Conservation (phyloP, 73 alveolate genomes). For the Symbiodinium pilosum region DNA sequence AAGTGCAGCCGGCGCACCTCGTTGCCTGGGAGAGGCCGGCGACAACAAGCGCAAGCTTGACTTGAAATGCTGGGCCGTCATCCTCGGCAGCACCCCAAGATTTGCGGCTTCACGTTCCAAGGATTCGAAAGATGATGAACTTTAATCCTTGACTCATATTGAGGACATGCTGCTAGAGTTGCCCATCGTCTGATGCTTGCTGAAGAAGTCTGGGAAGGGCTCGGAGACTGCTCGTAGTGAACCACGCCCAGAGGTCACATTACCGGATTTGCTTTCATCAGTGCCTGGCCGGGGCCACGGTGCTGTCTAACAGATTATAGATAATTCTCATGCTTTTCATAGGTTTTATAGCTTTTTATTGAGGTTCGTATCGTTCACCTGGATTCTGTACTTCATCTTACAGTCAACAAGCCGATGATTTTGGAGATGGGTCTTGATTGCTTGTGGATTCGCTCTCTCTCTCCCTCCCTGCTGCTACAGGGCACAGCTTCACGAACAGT, state of each 20-base stretch:
- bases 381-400: not conserved
- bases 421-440: too few relatives aligned
- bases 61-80: constrained; percentile 90
- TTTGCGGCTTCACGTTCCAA: too few relatives aligned
- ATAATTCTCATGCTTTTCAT: too few relatives aligned
- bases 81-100: not conserved
- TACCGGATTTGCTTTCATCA: constrained; percentile 81
- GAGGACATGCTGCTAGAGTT: too few relatives aligned
- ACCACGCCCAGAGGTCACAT: constrained; percentile 67
- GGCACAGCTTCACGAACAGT: constrained; percentile 37
- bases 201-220: not conserved
- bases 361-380: not conserved
- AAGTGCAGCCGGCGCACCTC: not conserved
- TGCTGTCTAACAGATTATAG: not conserved
- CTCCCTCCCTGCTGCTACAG: too few relatives aligned
- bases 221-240: too few relatives aligned
- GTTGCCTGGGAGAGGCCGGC: not conserved
- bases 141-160: too few relatives aligned
- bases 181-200: not conserved
- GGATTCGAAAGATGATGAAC: too few relatives aligned
- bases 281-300: constrained; percentile 45
- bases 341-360: not conserved
- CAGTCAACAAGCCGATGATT: not conserved
- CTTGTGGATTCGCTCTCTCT: too few relatives aligned
- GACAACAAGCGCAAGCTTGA: constrained; percentile 50